These are phyloP conservation scores for Ganoderma sinense DNA, from an alignment of 1,284 basidiomycete species.

Conservation along the genomic window DNA sequence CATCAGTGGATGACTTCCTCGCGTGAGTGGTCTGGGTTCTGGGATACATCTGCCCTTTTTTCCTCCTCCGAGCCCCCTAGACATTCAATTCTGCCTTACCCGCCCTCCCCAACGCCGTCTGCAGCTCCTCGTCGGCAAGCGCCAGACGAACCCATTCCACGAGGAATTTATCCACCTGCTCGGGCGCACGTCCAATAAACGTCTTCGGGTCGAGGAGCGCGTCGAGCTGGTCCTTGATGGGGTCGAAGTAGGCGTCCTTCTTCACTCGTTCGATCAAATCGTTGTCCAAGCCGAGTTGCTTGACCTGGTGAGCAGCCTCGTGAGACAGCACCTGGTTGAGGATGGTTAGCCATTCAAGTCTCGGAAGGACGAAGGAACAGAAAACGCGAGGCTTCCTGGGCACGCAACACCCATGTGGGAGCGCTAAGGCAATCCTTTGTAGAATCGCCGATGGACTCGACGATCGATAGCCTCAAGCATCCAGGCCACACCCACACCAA, in stretches of 20 bases:
- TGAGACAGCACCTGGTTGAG: constrained; percentile 83
- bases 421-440: not conserved
- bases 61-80: constrained; percentile 17
- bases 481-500: not conserved
- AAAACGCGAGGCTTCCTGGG: not conserved
- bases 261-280: constrained; percentile 93
- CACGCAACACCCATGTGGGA: not conserved
- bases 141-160: constrained; percentile 92
- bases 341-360: not conserved
- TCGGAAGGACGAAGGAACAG: constrained; percentile 1
- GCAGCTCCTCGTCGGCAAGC: constrained; percentile 70
- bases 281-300: constrained; percentile 94
- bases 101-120: constrained; percentile 59
- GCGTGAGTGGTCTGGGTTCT: not conserved
- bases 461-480: not conserved
- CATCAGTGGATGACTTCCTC: not conserved
- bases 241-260: constrained; percentile 68
- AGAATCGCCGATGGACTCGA: not conserved
- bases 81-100: constrained; percentile 46
- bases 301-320: constrained; percentile 94
- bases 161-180: constrained; percentile 93
- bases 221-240: constrained; percentile 72
- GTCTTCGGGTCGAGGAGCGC: constrained; percentile 80
- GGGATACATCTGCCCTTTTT: not conserved
- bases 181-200: constrained; percentile 91